Evolutionary conservation across 108 stramenopile genomes (phyloP), one percentile per base, ranked within the genome.

Genomic region (Cyclotella choctawhatcheeana): DNA sequence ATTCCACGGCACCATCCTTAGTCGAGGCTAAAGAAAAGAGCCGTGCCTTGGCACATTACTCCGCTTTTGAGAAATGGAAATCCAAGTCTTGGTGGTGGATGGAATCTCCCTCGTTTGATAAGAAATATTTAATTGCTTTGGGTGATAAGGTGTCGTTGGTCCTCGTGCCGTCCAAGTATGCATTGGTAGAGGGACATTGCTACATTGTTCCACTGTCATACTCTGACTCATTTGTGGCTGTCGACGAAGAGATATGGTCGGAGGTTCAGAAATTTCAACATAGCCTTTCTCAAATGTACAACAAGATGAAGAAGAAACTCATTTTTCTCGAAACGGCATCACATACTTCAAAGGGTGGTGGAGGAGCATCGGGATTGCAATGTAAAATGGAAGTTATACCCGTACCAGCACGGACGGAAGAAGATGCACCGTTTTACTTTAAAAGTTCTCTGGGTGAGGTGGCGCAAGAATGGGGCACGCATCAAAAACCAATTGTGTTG

Each of bases 401-500:
- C 5, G 85, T 94, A 0, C 88, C 90, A 7, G 60, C 37, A 22
- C 37, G 48, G 13, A 70, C 71, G 27, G 69, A 76, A 43, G 63
- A 74, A n/a, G 93, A 94, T 79, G 90, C 86, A 16, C 79, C 84
- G 18, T 71, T 94, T 56, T 92, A 73, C 55, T 92, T 94, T 69
- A 81, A 84, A 63, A 77, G 79, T 16, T 82, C 87, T 6, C 52
- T 94, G 73, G 58, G 60, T 3, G 93, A 94, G 71, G 83, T 86
- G 68, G 79, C 87, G 0, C 86, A 89, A 60, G 93, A 94, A 64
- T 89, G 85, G 82, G 93, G 89, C n/a, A 90, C 88, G 7, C 89
- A 91, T 58, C 87, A 90, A 58, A 70, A 59, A 35, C 64, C 69
- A 24, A 71, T 78, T 30, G 43, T 84, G 3, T 65, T 92, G 64